Evolutionary conservation across 805 yeast species (phyloP).

Genomic region (Blastobotrys chiropterorum): DNA sequence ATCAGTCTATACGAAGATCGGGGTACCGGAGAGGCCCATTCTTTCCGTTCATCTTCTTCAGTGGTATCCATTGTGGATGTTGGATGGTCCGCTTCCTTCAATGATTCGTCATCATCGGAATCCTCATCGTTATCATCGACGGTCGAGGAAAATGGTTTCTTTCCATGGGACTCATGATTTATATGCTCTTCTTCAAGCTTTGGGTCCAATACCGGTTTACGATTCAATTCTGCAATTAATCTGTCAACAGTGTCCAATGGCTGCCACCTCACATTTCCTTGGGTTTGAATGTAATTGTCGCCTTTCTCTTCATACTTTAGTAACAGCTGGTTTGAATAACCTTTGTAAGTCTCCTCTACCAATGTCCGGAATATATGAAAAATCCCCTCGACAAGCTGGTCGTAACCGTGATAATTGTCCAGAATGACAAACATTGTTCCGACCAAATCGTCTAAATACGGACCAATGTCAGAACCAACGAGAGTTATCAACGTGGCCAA

Average conservation of each 20-base stretch:
- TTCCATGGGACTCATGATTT: slow-evolving; percentile 6
- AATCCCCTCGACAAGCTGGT: slow-evolving; percentile 62
- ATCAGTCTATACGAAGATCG: slow-evolving; percentile 50
- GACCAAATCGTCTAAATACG: slow-evolving; percentile 66
- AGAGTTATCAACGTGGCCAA: slow-evolving; percentile 62
- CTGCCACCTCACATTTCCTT: slow-evolving; percentile 6
- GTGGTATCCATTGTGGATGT: slow-evolving; percentile 21
- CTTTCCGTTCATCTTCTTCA: slow-evolving; percentile 28
- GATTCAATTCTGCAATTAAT: slow-evolving; percentile 30
- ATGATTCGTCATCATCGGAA: slow-evolving; percentile 31
- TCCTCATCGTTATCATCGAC: slow-evolving; percentile 37
- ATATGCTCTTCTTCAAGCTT: slow-evolving; percentile 2
- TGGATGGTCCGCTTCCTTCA: slow-evolving; percentile 19
- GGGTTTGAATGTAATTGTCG: slow-evolving; percentile 4
- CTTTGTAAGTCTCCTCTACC: slow-evolving; percentile 15
- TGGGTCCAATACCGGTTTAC: not conserved
- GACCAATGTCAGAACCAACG: slow-evolving; percentile 60
- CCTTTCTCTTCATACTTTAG: slow-evolving; percentile 11
- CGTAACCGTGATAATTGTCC: slow-evolving; percentile 82
- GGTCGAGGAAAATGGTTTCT: slow-evolving; percentile 21
- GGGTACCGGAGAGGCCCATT: slow-evolving; percentile 69
- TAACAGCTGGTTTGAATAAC: slow-evolving; percentile 19
- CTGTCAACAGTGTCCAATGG: slow-evolving; percentile 36
- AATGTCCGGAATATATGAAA: slow-evolving; percentile 50
- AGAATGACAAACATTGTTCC: slow-evolving; percentile 68